phyloP scores from a whole-genome alignment of 2,329 filamentous ascomycete genomes.

The Raffaelea deltoideospora region DNA sequence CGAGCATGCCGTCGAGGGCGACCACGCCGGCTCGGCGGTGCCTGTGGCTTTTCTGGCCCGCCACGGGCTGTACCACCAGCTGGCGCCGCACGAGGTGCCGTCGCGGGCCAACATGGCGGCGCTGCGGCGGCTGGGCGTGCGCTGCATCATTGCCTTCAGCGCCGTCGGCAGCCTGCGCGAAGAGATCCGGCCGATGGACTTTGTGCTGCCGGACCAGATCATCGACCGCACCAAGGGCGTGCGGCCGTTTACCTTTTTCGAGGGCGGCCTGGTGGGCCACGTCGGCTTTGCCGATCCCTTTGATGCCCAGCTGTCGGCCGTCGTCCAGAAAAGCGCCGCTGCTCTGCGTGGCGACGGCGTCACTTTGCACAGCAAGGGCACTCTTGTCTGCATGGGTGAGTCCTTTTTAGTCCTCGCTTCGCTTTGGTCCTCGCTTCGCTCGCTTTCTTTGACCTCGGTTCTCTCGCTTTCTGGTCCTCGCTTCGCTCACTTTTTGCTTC shows the following conservation, averaged over 20 bases:
- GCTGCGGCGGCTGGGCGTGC: conserved; percentile 77
- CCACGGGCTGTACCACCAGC: conserved; percentile 77
- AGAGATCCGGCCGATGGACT: conserved; percentile 88
- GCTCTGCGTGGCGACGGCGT: conserved; percentile 72
- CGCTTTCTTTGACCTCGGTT: no score
- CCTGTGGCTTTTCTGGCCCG: conserved; percentile 87
- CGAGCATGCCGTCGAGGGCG: conserved; percentile 69
- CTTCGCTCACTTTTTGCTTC: no score
- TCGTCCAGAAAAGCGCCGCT: conserved; percentile 64
- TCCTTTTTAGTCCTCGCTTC: no score
- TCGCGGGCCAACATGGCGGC: conserved; percentile 95
- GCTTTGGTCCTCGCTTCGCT: no score
- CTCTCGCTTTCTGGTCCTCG: no score
- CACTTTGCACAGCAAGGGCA: conserved; percentile 68
- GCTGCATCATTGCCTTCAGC: conserved; percentile 84
- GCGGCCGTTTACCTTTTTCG: conserved; percentile 90
- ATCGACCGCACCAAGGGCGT: conserved; percentile 96
- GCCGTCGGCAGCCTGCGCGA: conserved; percentile 88
- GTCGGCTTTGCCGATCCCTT: conserved; percentile 95
- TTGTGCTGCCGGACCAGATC: conserved; percentile 89
- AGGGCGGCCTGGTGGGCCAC: conserved; percentile 80
- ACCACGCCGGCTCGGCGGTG: no score
- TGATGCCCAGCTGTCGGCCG: conserved; percentile 58
- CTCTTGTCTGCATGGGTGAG: conserved; percentile 80
- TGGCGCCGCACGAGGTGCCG: conserved; percentile 89